Base-by-base conservation (phyloP, 1,284 basidiomycete species). In the Austroboletus olivaceoglutinosus region DNA sequence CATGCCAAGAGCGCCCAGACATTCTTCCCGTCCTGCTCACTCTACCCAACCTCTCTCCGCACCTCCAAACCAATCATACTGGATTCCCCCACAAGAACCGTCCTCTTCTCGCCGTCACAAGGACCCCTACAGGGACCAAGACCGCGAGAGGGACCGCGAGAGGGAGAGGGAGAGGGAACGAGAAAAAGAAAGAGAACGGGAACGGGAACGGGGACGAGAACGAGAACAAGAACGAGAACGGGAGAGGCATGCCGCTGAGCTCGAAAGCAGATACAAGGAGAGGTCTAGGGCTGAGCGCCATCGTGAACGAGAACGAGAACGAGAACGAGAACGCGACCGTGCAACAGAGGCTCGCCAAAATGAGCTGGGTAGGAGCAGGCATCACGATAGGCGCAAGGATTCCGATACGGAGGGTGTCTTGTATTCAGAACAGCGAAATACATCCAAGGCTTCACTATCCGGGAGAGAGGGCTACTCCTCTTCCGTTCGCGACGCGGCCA, bases 301-400 rank as follows among this genome's bases (percentile, higher is more conserved):
- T 52, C 65, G 63, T 2, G 69, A 70, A 39, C 69, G 62, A 2
- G 69, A 70, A 22, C 68, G 54, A 12, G 69, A 70, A 39, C 69
- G 62, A 2, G 69, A 70, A 22, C 68, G 54, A 12, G 59, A 63
- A 16, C 61, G 60, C 11, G 69, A 70, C 25, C 67, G 57, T 43
- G 29, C 47, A 13, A 23, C 53, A 21, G 65, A 67, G 2, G 43
- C 34, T 39, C 68, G 57, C 25, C 40, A 65, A 45, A 65, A 53
- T 42, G 66, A 68, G 15, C 31, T 52, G 25, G 47, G 40, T 43
- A 61, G 45, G 53, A 50, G 43, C 33, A 70, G 33, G 48, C 55
- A 55, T 50, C 56, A 51, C 29, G 64, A 69, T 25, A 64, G 27
- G 47, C 66, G 64, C 43, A 70, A 69, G 47, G 69, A 68, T 43